Conservation (phyloP, 768 basidiomycete species). For the Lepiota brunneoincarnata region DNA sequence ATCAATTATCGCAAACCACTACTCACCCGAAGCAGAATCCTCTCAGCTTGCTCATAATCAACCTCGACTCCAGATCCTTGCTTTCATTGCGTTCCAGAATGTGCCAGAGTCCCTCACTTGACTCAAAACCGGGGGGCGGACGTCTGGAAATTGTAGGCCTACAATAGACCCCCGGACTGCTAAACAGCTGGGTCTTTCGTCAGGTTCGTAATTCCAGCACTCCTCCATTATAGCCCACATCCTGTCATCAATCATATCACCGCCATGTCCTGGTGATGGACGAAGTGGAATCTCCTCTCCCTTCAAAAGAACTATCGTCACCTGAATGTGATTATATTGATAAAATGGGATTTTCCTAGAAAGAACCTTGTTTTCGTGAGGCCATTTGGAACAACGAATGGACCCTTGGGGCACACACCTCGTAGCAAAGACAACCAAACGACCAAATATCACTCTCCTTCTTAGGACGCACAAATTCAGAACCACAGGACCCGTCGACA, state of each 20-base stretch:
- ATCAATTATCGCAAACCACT: too few species aligned
- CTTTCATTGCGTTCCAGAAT: too few species aligned
- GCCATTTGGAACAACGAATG: background rate
- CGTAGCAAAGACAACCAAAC: background rate
- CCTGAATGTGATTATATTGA: background rate
- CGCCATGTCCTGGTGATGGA: background rate
- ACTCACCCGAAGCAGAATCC: too few species aligned
- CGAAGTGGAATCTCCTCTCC: background rate
- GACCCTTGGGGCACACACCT: background rate
- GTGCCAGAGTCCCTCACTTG: too few species aligned
- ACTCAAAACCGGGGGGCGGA: too few species aligned
- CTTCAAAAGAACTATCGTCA: background rate
- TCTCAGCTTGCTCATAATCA: too few species aligned
- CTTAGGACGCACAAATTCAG: background rate
- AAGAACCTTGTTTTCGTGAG: background rate
- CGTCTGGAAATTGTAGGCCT: too few species aligned
- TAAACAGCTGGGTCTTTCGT: too few species aligned
- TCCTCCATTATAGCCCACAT: background rate
- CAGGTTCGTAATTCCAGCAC: background rate
- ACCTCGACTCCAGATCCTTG: too few species aligned
- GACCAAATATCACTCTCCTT: conserved; percentile 1
- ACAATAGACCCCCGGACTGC: too few species aligned
- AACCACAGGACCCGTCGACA: too few species aligned
- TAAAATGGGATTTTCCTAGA: background rate
- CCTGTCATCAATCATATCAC: background rate